Conservation (phyloP, 768 basidiomycete species). For the Termitomyces titanicus region DNA sequence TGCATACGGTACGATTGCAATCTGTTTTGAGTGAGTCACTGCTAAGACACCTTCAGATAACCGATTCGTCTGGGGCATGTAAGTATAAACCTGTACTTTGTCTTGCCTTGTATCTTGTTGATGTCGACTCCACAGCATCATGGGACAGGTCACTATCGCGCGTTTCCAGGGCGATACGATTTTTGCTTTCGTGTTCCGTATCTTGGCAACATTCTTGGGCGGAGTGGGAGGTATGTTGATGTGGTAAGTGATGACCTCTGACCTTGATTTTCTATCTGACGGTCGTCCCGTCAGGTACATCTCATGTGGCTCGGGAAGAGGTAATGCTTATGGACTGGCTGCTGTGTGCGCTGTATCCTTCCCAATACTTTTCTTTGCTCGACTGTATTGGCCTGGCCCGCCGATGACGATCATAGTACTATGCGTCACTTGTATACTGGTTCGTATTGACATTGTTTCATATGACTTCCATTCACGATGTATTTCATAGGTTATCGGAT, state of each 20-base stretch:
- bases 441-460: constrained; percentile 18
- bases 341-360: constrained; percentile 66
- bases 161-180: constrained; percentile 76
- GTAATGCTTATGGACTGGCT: constrained; percentile 68
- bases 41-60: constrained; percentile 38
- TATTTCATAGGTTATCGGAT: constrained; percentile 56
- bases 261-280: background rate
- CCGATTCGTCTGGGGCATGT: constrained; percentile 72
- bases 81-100: constrained; percentile 13
- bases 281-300: constrained; percentile 52
- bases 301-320: constrained; percentile 54
- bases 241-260: constrained; percentile 45
- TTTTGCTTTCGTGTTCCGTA: constrained; percentile 58
- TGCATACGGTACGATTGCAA: constrained; percentile 48
- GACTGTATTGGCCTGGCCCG: constrained; percentile 70
- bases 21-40: background rate
- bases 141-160: constrained; percentile 70
- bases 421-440: constrained; percentile 60
- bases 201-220: constrained; percentile 64
- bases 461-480: background rate
- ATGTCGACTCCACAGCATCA: constrained; percentile 40
- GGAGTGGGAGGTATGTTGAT: constrained; percentile 58
- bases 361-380: constrained; percentile 68
- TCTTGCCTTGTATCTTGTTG: background rate
- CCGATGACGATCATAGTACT: constrained; percentile 71